phyloP scores from a whole-genome alignment of 1,284 basidiomycete genomes.

The Cystobasidiaceae sp. region DNA sequence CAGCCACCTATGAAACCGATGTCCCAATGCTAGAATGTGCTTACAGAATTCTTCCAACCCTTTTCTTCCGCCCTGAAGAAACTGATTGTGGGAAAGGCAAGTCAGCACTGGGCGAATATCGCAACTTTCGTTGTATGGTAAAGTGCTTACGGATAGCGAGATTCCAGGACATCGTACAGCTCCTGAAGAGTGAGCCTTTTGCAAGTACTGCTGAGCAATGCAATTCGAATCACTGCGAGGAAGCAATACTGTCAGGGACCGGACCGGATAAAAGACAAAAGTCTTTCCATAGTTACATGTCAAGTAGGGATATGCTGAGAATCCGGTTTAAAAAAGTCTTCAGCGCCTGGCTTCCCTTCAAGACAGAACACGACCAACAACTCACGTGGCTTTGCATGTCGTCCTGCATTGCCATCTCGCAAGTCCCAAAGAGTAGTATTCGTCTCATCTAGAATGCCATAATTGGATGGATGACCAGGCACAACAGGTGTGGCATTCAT shows the following conservation, averaged over 20 bases:
- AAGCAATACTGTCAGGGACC: neutral
- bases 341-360: no score
- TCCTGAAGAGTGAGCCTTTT: conserved; percentile 30
- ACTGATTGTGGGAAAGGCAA: neutral
- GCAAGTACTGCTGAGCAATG: conserved; percentile 6
- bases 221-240: conserved; percentile 29
- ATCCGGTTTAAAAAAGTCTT: no score
- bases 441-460: conserved; percentile 20
- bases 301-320: conserved; percentile 23
- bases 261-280: no score
- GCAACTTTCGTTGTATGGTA: neutral
- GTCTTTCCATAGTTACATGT: conserved; percentile 21
- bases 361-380: no score
- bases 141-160: conserved; percentile 22
- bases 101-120: neutral
- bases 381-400: conserved; percentile 14
- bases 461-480: neutral
- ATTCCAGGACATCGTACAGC: conserved; percentile 18
- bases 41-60: conserved; percentile 46
- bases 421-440: conserved; percentile 23
- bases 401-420: conserved; percentile 11
- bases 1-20: conserved; percentile 46
- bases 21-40: conserved; percentile 42
- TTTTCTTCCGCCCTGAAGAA: conserved; percentile 45
- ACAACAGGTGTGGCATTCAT: no score